Evolutionary conservation across 2,329 filamentous ascomycete species (phyloP).

Genomic region (Botrytis fabae): DNA sequence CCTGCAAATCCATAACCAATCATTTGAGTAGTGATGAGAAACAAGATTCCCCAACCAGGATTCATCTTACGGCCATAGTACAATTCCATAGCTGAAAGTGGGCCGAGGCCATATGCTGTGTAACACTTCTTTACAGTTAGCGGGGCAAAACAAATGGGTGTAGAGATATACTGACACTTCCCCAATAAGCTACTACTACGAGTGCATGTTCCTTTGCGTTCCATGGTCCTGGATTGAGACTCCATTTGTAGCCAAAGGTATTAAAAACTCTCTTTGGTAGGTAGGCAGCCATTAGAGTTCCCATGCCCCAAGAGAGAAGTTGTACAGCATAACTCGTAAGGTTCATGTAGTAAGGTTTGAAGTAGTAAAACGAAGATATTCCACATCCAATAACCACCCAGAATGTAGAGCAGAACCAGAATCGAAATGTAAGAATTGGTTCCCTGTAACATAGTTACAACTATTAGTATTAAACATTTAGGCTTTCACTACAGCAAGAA

Average conservation of each 20-base stretch:
- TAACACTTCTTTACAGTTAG: conserved; percentile 49
- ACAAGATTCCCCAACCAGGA: conserved; percentile 47
- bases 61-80: conserved; percentile 49
- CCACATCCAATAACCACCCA: conserved; percentile 40
- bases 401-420: conserved; percentile 40
- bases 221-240: conserved; percentile 64
- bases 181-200: conserved; percentile 51
- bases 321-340: conserved; percentile 41
- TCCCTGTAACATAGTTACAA: conserved; percentile 29
- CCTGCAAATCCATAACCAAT: conserved; percentile 66
- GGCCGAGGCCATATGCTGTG: conserved; percentile 49
- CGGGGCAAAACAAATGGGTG: conserved; percentile 63
- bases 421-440: conserved; percentile 42
- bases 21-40: conserved; percentile 61
- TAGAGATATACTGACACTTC: conserved; percentile 49
- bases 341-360: conserved; percentile 39
- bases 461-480: neutral
- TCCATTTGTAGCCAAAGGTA: conserved; percentile 39
- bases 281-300: conserved; percentile 35
- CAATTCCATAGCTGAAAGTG: conserved; percentile 66
- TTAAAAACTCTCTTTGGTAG: conserved; percentile 35
- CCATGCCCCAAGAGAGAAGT: conserved; percentile 42
- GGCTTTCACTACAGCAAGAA: neutral
- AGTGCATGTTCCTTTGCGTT: conserved; percentile 69
- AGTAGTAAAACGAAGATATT: conserved; percentile 41